phyloP scores from a whole-genome alignment of 2,329 filamentous ascomycete genomes.

The Trichoderma atroviride region DNA sequence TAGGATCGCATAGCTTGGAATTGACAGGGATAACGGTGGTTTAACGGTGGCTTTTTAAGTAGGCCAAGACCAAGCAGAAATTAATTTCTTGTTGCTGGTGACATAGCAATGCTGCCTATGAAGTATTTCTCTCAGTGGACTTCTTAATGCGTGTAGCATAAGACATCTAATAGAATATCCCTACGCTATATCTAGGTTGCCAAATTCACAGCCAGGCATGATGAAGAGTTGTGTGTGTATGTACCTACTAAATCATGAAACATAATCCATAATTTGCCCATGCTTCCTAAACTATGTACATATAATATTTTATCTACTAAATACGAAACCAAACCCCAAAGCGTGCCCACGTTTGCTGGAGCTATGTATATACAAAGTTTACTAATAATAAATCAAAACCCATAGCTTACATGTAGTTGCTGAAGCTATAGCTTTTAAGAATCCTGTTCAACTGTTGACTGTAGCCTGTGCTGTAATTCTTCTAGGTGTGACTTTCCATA shows the following conservation, averaged over 20 bases:
- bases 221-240: not conserved
- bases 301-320: not conserved
- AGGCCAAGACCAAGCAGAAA: not conserved
- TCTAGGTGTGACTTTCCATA: conserved; percentile 15
- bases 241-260: not conserved
- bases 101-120: not conserved
- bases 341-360: not conserved
- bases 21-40: not conserved
- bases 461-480: conserved; percentile 18
- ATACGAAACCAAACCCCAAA: not conserved
- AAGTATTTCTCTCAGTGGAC: no score
- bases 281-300: not conserved
- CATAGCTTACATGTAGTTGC: not conserved
- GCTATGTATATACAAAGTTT: not conserved
- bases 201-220: not conserved
- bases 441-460: conserved; percentile 18
- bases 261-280: not conserved
- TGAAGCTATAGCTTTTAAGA: not conserved
- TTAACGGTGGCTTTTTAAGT: not conserved
- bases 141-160: no score
- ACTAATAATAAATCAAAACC: not conserved
- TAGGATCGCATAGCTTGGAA: not conserved
- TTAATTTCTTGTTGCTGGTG: not conserved
- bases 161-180: not conserved
- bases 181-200: not conserved